These are phyloP conservation scores for Mallotus repandus DNA, from an alignment of 441 rosid genomes.

Conservation along the genomic window DNA sequence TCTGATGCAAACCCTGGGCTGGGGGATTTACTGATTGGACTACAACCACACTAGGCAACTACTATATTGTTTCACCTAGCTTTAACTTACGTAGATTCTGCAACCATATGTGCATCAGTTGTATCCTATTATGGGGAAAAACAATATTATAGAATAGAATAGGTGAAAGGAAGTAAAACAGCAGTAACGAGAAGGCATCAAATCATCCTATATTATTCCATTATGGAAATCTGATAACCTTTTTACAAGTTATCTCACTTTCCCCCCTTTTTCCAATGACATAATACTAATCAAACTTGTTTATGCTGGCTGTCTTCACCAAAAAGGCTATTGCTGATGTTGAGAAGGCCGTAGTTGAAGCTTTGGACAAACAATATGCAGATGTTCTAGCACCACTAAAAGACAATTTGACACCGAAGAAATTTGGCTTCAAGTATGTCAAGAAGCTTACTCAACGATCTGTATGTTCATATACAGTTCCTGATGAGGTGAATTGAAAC, in stretches of 20 bases:
- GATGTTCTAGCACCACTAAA: constrained; percentile 87
- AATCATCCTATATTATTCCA: neutral
- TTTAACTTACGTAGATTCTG: neutral
- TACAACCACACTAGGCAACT: neutral
- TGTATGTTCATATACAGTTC: constrained; percentile 68
- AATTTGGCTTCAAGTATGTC: constrained; percentile 89
- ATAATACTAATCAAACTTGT: neutral
- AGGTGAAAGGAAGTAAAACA: neutral
- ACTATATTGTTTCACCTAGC: neutral
- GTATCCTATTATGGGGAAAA: neutral
- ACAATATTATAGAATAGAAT: neutral
- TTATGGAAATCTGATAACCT: neutral
- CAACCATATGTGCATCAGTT: neutral
- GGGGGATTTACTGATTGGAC: too few species aligned
- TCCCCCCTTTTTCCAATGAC: neutral
- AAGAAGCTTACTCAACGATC: constrained; percentile 87
- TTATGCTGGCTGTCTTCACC: constrained; percentile 15
- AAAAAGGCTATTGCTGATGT: constrained; percentile 90
- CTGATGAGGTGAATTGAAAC: constrained; percentile 69
- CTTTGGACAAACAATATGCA: constrained; percentile 94
- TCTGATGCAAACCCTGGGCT: neutral
- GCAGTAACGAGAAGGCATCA: too few species aligned
- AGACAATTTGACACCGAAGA: constrained; percentile 87
- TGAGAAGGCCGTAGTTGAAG: constrained; percentile 88
- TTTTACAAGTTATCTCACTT: neutral